phyloP scores from a whole-genome alignment of 1,284 basidiomycete species.

The Microbotryum violaceum region DNA sequence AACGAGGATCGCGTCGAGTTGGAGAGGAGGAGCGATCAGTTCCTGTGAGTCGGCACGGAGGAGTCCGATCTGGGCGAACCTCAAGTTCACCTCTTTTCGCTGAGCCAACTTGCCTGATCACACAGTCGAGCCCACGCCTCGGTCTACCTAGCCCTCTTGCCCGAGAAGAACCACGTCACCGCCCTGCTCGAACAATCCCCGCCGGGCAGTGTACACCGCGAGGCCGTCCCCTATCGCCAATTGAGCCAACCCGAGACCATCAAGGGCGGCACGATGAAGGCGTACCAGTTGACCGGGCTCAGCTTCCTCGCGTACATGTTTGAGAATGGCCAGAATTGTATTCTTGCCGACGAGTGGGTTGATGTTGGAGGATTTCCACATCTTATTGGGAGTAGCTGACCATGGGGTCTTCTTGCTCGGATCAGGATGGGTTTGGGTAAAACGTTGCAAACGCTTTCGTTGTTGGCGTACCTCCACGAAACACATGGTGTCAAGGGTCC shows the following conservation, averaged over 20 bases:
- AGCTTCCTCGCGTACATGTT: slow-evolving; percentile 16
- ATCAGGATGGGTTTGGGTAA: slow-evolving; percentile 54
- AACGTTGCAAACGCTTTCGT: slow-evolving; percentile 56
- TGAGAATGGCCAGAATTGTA: slow-evolving; percentile 12
- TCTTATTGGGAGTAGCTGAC: neutral
- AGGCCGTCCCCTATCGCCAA: neutral
- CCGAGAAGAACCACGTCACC: slow-evolving; percentile 14
- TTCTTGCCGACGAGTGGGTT: slow-evolving; percentile 24
- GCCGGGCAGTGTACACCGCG: neutral
- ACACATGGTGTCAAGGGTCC: slow-evolving; percentile 45
- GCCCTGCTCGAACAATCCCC: slow-evolving; percentile 4
- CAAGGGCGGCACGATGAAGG: slow-evolving; percentile 14
- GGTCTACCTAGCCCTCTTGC: slow-evolving; percentile 3
- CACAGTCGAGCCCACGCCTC: slow-evolving; percentile 6
- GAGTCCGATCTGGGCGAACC: neutral
- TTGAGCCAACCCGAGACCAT: slow-evolving; percentile 10
- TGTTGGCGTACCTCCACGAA: slow-evolving; percentile 54
- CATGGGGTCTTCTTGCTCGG: slow-evolving; percentile 12
- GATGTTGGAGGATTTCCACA: neutral
- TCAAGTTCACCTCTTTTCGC: neutral
- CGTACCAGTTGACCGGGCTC: slow-evolving; percentile 21
- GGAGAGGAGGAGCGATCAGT: slow-evolving; percentile 4
- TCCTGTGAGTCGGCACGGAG: neutral
- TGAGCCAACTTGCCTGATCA: neutral
- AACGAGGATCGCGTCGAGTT: neutral